These are phyloP conservation scores for Teunomyces pallodes DNA, from an alignment of 805 yeast genomes.

Conservation along the genomic window DNA sequence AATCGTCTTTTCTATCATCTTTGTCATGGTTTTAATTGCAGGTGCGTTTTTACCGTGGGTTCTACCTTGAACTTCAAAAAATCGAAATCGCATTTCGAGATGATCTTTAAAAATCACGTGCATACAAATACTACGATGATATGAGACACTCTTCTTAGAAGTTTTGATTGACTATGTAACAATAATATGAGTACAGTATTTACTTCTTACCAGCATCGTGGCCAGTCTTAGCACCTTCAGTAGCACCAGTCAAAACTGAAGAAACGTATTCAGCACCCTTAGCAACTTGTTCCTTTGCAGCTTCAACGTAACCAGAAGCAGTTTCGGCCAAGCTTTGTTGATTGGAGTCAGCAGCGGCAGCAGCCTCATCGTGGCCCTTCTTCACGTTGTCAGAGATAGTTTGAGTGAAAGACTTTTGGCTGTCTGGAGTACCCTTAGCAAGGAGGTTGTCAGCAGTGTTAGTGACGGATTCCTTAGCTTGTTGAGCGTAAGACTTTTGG, in stretches of 20 bases:
- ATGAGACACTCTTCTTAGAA: background rate
- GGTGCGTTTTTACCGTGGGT: too few species aligned
- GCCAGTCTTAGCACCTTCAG: constrained; percentile 47
- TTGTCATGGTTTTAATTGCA: background rate
- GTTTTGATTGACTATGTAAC: background rate
- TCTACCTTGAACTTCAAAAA: too few species aligned
- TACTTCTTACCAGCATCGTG: constrained; percentile 24
- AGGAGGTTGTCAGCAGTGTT: constrained; percentile 33
- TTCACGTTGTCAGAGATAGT: constrained; percentile 60
- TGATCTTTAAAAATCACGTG: too few species aligned
- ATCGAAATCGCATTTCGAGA: too few species aligned
- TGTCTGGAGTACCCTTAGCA: constrained; percentile 57
- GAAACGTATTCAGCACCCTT: constrained; percentile 59
- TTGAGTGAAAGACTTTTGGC: constrained; percentile 69
- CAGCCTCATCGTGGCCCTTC: constrained; percentile 54
- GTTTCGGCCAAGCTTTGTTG: constrained; percentile 38
- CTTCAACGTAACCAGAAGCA: constrained; percentile 45
- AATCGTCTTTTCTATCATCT: background rate
- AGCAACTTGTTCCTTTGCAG: constrained; percentile 53
- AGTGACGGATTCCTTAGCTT: constrained; percentile 36
- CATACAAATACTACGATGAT: background rate
- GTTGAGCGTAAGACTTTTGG: constrained; percentile 37
- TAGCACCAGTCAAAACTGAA: constrained; percentile 54
- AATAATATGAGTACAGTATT: background rate
- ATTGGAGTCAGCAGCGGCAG: constrained; percentile 25